A percentile compares a stretch with the other conserved stretches of the same genome.
These are phyloP conservation scores for Thielaviopsis musarum DNA, from an alignment of 2,329 filamentous ascomycete genomes.

Conservation along the genomic window DNA sequence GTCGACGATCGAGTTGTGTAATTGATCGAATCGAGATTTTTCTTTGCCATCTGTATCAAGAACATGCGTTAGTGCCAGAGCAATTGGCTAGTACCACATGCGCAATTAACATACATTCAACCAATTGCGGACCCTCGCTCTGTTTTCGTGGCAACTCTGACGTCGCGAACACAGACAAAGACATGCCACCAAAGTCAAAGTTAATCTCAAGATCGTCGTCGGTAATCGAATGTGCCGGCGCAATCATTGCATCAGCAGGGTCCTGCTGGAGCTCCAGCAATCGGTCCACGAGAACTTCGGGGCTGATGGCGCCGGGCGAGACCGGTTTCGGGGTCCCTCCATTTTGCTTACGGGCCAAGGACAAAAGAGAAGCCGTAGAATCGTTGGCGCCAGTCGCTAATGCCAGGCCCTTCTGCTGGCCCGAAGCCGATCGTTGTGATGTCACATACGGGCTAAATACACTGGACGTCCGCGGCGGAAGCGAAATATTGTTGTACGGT, in stretches of 20 bases:
- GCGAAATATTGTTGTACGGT: constrained; percentile 26
- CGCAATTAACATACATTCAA: constrained; percentile 8
- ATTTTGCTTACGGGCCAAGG: constrained; percentile 46
- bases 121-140: neutral
- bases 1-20: constrained; percentile 74
- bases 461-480: constrained; percentile 47
- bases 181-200: constrained; percentile 64
- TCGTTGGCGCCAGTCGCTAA: constrained; percentile 66
- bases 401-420: constrained; percentile 37
- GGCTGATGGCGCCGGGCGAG: constrained; percentile 6
- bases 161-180: constrained; percentile 53
- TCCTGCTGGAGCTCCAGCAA: constrained; percentile 7
- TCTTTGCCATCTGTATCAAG: constrained; percentile 51
- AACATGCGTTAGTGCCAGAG: constrained; percentile 13
- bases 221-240: constrained; percentile 37
- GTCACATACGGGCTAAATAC: constrained; percentile 48
- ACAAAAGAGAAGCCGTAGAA: constrained; percentile 58
- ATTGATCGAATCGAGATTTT: constrained; percentile 69
- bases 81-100: neutral
- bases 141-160: constrained; percentile 14
- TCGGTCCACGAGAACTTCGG: constrained; percentile 5
- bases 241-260: neutral
- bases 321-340: constrained; percentile 45
- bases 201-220: constrained; percentile 43
- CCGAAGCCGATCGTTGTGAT: constrained; percentile 43